phyloP scores from a whole-genome alignment of 352 stramenopile genomes.

The Phytopythium mirpurense region DNA sequence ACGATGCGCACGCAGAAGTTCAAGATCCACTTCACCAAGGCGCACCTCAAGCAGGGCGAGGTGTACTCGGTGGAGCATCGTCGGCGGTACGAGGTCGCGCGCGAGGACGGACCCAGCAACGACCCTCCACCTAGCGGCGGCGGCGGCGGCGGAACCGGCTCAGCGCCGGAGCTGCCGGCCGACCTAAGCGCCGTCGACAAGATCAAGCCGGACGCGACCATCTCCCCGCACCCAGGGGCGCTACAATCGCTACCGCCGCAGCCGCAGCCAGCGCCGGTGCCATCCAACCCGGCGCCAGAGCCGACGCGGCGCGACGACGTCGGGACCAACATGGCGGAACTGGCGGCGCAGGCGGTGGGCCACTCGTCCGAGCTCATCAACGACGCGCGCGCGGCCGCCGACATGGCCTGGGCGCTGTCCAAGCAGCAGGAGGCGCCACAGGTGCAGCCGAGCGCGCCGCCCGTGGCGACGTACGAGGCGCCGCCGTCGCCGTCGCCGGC shows the following conservation, averaged over 20 bases:
- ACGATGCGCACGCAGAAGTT: slow-evolving; percentile 87
- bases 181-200: background rate
- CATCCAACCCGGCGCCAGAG: background rate
- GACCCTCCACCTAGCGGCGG: slow-evolving; percentile 1
- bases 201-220: background rate
- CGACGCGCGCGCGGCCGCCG: slow-evolving; percentile 1
- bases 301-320: background rate
- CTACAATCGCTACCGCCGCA: background rate
- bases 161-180: background rate
- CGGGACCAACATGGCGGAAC: background rate
- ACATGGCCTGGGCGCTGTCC: slow-evolving; percentile 5
- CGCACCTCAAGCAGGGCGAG: slow-evolving; percentile 70
- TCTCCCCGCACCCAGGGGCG: background rate
- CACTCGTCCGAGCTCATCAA: background rate
- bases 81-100: slow-evolving; percentile 69
- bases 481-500: background rate
- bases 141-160: background rate
- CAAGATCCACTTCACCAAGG: slow-evolving; percentile 79
- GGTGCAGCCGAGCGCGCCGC: slow-evolving; percentile 1
- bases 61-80: slow-evolving; percentile 75
- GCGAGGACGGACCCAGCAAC: slow-evolving; percentile 30
- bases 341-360: background rate
- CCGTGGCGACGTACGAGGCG: background rate
- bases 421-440: slow-evolving; percentile 1
- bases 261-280: background rate